Evolutionary conservation across 2,329 filamentous ascomycete genomes (phyloP), one percentile per base, ranked within the genome.

Genomic region (Aspergillus sp.): DNA sequence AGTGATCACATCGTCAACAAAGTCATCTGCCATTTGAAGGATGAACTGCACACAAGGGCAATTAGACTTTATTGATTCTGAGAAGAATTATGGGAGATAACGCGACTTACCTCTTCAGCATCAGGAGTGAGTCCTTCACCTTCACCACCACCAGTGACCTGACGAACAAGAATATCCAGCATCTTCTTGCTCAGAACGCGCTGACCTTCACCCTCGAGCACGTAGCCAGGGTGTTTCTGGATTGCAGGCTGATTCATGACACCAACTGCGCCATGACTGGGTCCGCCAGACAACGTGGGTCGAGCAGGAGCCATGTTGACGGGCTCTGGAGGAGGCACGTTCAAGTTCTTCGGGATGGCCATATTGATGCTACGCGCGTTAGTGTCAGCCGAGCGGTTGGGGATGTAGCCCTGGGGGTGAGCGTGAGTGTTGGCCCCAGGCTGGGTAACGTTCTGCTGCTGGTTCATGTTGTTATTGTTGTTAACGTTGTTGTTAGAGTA

Each of bases 101-200:
- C 10, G 13, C 25, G 5, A 38, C 83, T 75, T 83, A 96, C 93
- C 84, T 98, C 94, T 85, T 99, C 95, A 53, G 96, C 94, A 68
- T 98, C 95, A 0, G 95, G 91, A 27, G 91, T 91, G 66, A 98
- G 80, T 39, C 88, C 85, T 72, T 94, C 91, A 62, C 87, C 88
- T 65, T 91, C 89, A 51, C 86, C 85, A 25, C 87, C 88, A 57
- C 93, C 93, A 38, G 92, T 96, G 61, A 98, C 92, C 77, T 98
- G 94, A 54, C 93, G 87, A 8, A 98, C 93, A 39, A 99, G 84
- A 74, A 97, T 94, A 71, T 99, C 93, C 42, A 99, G 84, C 80
- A 96, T 98, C 80, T 96, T 96, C 85, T 97, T 97, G 80, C 90
- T 96, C n/a, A 99, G 82, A 1, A 99, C 90, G 47, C 93, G 89